A percentile compares a stretch with the other conserved stretches of the same genome.
Conservation (phyloP, 176 grass and related monocot species). For the Elymus sibiricus region DNA sequence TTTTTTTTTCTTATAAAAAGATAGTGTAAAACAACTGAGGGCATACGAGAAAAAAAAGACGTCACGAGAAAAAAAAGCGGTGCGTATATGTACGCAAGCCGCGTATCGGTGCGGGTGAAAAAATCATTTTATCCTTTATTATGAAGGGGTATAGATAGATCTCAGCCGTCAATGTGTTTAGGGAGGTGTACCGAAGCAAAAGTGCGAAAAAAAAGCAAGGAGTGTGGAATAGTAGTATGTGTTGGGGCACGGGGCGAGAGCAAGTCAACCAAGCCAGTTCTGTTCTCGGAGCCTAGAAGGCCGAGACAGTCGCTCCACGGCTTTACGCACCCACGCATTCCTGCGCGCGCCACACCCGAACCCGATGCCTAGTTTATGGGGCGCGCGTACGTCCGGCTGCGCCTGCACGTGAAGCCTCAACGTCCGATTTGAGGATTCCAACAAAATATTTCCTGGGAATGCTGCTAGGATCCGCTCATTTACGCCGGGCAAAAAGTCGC, state of each 20-base stretch:
- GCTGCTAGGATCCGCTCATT: constrained; percentile 29
- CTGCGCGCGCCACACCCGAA: background rate
- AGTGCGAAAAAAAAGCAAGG: too few relatives aligned
- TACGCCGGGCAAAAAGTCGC: background rate
- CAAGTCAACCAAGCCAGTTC: constrained; percentile 23
- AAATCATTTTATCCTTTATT: too few relatives aligned
- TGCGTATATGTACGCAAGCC: too few relatives aligned
- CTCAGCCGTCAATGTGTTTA: too few relatives aligned
- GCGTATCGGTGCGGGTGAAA: too few relatives aligned
- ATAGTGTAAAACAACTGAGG: too few relatives aligned
- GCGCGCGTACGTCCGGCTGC: background rate
- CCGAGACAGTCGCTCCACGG: constrained; percentile 12
- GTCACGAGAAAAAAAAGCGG: too few relatives aligned
- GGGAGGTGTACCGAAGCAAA: too few relatives aligned
- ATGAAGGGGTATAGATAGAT: too few relatives aligned
- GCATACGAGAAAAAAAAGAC: too few relatives aligned
- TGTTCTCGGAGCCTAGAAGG: constrained; percentile 19
- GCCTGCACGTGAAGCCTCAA: constrained; percentile 35
- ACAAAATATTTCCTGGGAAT: constrained; percentile 51
- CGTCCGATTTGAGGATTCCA: constrained; percentile 30
- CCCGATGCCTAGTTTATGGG: background rate
- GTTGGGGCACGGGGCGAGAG: background rate
- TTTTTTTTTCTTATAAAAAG: too few relatives aligned
- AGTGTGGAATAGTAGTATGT: background rate
- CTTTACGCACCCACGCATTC: background rate